These are phyloP conservation scores for Coniella vitis DNA, from an alignment of 2,329 filamentous ascomycete genomes.

Conservation along the genomic window DNA sequence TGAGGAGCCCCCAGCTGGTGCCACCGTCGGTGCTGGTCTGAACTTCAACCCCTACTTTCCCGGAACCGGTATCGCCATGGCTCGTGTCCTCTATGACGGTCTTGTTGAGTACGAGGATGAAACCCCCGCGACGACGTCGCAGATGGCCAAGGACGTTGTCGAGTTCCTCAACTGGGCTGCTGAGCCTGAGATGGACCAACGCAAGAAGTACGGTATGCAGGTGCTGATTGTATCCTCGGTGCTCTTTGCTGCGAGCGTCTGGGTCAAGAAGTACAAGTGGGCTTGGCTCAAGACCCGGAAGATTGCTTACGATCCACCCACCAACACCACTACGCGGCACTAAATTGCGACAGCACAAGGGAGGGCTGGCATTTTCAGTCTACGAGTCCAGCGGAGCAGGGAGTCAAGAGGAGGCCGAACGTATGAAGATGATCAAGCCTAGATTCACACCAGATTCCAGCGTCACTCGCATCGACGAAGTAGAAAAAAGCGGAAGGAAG, in stretches of 20 bases:
- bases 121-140: constrained; percentile 87
- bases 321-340: constrained; percentile 40
- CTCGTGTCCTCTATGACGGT: constrained; percentile 94
- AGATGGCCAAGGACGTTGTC: constrained; percentile 99
- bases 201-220: constrained; percentile 99
- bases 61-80: constrained; percentile 98
- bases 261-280: constrained; percentile 99
- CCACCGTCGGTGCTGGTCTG: constrained; percentile 75
- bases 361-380: background rate
- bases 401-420: background rate
- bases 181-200: constrained; percentile 98
- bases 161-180: constrained; percentile 99
- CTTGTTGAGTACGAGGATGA: constrained; percentile 97
- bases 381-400: background rate
- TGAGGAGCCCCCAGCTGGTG: constrained; percentile 89
- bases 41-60: constrained; percentile 99
- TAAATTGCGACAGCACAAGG: constrained; percentile 25
- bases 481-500: constrained; percentile 10
- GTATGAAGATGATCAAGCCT: constrained; percentile 15
- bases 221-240: constrained; percentile 73
- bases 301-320: constrained; percentile 78
- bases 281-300: constrained; percentile 91
- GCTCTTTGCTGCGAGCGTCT: constrained; percentile 82
- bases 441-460: constrained; percentile 11
- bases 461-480: constrained; percentile 16